These are phyloP conservation scores for Pseudovirgaria hyperparasitica DNA, from an alignment of 2,329 filamentous ascomycete species.

Conservation along the genomic window DNA sequence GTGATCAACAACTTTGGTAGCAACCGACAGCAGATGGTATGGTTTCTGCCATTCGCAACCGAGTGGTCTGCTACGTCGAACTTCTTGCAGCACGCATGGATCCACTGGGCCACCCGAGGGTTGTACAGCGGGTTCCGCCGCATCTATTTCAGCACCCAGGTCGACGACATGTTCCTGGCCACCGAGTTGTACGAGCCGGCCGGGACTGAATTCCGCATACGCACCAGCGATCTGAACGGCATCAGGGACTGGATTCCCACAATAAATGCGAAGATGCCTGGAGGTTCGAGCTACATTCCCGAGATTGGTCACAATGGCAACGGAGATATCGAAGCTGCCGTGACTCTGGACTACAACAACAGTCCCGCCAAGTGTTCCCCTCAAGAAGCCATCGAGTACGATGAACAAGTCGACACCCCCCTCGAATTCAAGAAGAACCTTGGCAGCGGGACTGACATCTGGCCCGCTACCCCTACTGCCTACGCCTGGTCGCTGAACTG, in stretches of 20 bases:
- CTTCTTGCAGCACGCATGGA: conserved; percentile 49
- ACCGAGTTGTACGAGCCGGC: conserved; percentile 29
- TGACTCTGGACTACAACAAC: conserved; percentile 10
- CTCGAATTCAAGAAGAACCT: conserved; percentile 34
- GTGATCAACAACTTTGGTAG: conserved; percentile 47
- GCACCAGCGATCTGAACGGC: conserved; percentile 16
- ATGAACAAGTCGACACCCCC: conserved; percentile 26
- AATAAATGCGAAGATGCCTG: conserved; percentile 19
- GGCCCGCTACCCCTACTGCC: conserved; percentile 26
- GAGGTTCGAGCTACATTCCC: conserved; percentile 22
- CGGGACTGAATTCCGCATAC: conserved; percentile 37
- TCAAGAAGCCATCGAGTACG: conserved; percentile 23
- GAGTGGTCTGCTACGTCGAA: conserved; percentile 42
- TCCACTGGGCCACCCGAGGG: conserved; percentile 49
- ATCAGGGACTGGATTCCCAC: conserved; percentile 18
- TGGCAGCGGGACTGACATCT: conserved; percentile 24
- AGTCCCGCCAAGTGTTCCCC: conserved; percentile 17
- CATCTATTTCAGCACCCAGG: conserved; percentile 42
- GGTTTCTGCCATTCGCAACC: conserved; percentile 43
- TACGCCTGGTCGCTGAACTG: conserved; percentile 41
- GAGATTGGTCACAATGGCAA: conserved; percentile 27
- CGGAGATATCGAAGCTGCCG: conserved; percentile 22
- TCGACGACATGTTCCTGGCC: conserved; percentile 50
- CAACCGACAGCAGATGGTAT: conserved; percentile 46
- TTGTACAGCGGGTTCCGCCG: conserved; percentile 44